These are phyloP conservation scores for Tephrocybe rancida DNA, from an alignment of 768 basidiomycete genomes.

Conservation along the genomic window DNA sequence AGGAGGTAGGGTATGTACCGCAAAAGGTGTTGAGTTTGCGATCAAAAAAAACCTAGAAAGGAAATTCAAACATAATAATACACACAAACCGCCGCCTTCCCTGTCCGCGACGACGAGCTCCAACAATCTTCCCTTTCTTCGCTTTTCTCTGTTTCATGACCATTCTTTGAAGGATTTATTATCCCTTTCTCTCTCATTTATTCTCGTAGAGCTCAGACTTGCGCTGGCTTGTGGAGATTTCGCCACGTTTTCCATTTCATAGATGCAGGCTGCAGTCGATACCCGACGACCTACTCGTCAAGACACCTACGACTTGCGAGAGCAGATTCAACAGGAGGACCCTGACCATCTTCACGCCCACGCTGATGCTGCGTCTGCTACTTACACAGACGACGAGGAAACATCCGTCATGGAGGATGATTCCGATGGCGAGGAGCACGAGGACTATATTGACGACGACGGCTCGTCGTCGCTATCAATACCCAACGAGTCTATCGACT, in stretches of 20 bases:
- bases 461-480: slow-evolving; percentile 83
- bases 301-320: slow-evolving; percentile 76
- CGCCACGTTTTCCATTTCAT: slow-evolving; percentile 3
- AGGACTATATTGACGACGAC: slow-evolving; percentile 73
- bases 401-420: slow-evolving; percentile 88
- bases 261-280: slow-evolving; percentile 23
- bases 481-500: slow-evolving; percentile 92
- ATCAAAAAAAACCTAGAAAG: too few species aligned
- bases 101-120: neutral
- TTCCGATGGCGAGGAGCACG: slow-evolving; percentile 72
- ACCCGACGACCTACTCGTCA: slow-evolving; percentile 36
- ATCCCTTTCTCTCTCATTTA: neutral
- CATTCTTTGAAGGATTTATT: slow-evolving; percentile 1
- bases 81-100: slow-evolving; percentile 1
- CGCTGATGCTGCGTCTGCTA: slow-evolving; percentile 46
- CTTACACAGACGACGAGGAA: slow-evolving; percentile 62
- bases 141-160: neutral
- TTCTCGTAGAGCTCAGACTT: neutral
- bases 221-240: neutral
- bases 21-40: too few species aligned
- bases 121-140: neutral
- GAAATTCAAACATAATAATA: too few species aligned
- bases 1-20: too few species aligned
- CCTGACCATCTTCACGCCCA: slow-evolving; percentile 40
- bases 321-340: slow-evolving; percentile 59